These are phyloP conservation scores for Malus sylvestris DNA, from an alignment of 306 rosid genomes.

Conservation along the genomic window DNA sequence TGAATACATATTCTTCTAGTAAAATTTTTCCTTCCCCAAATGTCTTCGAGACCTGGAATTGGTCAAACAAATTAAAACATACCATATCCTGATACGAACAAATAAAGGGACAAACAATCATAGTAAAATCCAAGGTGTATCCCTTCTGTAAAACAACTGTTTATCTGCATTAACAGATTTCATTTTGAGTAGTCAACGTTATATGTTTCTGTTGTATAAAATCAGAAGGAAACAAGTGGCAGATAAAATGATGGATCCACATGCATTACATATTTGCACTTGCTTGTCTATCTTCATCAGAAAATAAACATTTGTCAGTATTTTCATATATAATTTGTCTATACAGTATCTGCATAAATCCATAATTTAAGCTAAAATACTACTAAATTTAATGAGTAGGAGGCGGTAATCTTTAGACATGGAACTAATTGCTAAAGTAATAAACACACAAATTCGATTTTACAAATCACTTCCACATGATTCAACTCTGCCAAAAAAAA, in stretches of 20 bases:
- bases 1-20: constrained; percentile 62
- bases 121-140: not conserved
- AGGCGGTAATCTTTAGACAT: not conserved
- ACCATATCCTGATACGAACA: not conserved
- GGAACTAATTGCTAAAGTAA: not conserved
- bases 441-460: not conserved
- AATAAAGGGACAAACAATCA: not conserved
- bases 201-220: not conserved
- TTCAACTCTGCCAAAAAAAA: no score
- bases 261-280: no score
- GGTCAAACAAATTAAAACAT: constrained; percentile 5
- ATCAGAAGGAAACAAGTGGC: no score
- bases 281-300: not conserved
- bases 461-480: not conserved
- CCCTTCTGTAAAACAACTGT: not conserved
- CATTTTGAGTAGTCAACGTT: not conserved
- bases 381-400: not conserved
- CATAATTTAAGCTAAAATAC: not conserved
- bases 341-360: not conserved
- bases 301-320: not conserved
- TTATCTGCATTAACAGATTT: not conserved
- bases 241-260: no score
- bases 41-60: constrained; percentile 56
- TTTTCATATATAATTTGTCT: not conserved
- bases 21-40: constrained; percentile 59